These are phyloP conservation scores for Hygrophila difformis DNA, from an alignment of 257 asterid species.

Conservation along the genomic window DNA sequence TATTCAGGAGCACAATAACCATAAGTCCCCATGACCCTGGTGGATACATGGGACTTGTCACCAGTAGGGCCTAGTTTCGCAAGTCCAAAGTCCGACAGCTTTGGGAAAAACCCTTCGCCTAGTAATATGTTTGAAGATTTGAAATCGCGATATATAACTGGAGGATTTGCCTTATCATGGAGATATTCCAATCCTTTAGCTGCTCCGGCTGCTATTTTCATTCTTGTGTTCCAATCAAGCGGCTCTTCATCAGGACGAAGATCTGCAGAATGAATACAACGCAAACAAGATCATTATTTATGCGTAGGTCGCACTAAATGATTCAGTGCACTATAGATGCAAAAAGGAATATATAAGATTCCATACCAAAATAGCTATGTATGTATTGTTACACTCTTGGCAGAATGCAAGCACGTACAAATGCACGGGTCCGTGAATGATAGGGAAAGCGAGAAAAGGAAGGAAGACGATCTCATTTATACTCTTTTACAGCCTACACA, in stretches of 20 bases:
- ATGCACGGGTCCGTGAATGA: too few relatives aligned
- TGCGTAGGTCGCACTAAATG: background rate
- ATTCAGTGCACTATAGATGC: too few relatives aligned
- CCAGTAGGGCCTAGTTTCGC: constrained; percentile 39
- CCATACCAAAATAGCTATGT: too few relatives aligned
- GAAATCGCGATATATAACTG: constrained; percentile 42
- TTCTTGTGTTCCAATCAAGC: constrained; percentile 39
- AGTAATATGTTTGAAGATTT: constrained; percentile 41
- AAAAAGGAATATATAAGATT: too few relatives aligned
- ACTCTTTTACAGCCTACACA: too few relatives aligned
- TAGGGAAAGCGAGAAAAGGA: too few relatives aligned
- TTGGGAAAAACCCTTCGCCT: constrained; percentile 37
- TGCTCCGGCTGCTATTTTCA: constrained; percentile 35
- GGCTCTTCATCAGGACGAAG: constrained; percentile 24
- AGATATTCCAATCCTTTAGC: constrained; percentile 37
- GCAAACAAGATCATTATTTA: background rate
- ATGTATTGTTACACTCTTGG: too few relatives aligned
- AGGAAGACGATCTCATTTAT: too few relatives aligned
- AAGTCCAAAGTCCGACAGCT: constrained; percentile 46
- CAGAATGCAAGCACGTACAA: too few relatives aligned
- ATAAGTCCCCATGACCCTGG: constrained; percentile 44
- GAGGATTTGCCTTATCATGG: constrained; percentile 39
- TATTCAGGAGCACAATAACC: constrained; percentile 89
- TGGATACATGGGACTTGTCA: constrained; percentile 36
- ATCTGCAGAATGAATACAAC: constrained; percentile 17